Evolutionary conservation across 31 red algal species (phyloP), one percentile per base, ranked within the genome.

Genomic region (Odonthalia washingtoniensis): DNA sequence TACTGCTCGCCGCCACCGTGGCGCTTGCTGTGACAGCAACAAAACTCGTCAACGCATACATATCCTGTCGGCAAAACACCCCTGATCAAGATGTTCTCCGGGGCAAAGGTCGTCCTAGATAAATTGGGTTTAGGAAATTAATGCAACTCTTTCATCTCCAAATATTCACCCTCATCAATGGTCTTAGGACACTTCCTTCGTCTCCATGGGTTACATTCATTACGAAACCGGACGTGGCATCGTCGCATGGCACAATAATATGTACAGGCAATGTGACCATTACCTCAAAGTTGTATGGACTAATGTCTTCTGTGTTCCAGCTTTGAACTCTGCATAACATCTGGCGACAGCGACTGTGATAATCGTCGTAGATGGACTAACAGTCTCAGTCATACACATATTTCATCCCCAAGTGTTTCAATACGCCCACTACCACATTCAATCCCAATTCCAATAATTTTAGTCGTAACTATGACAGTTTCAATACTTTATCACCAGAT

Each of bases 171-270:
- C 88, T 26, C 88, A 90, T 46, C 88, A 90, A 38, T 90, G 88
- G 88, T 84, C 79, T 39, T 90, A 79, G 88, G 88, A 90, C 38
- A 75, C 88, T n/a, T 63, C 88, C 40, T 90, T 90, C 72, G 77
- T 90, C 45, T 63, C 88, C 4, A 72, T 90, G 18, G 88, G 88
- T 21, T 84, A 90, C 70, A 77, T 53, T 89, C 88, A 90, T 46
- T 84, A 78, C 60, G 88, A 84, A 36, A 84, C 88, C 39, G 49
- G 64, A 16, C 73, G 74, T 45, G 79, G 78, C 70, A 83, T 90
- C 46, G 72, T 62, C 46, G 80, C 63, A 0, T 90, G 88, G 88
- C 88, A 90, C 34, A 61, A 90, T 40, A 83, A 90, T 49, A 40
- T 90, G 0, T 84, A 90, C 41, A 61, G 34, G 21, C 70, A 83